A percentile compares a stretch with the other conserved stretches of the same genome.
These are phyloP conservation scores for Sugiyamaella marilandica DNA, from an alignment of 805 yeast genomes.

Conservation along the genomic window DNA sequence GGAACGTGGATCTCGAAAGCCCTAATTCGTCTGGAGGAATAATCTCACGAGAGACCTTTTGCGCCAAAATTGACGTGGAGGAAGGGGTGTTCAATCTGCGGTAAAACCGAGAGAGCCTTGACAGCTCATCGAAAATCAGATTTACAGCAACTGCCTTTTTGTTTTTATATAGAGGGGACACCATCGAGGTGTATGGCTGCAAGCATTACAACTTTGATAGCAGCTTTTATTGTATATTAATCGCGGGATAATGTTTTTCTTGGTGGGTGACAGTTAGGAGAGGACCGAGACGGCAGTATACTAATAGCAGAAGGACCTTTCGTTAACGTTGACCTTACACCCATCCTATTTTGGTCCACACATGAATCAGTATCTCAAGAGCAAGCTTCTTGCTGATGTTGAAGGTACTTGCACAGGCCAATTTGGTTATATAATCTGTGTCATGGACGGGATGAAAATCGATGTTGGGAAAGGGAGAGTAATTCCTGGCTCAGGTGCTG, in stretches of 20 bases:
- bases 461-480: slow-evolving; percentile 94
- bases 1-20: neutral
- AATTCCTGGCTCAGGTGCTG: slow-evolving; percentile 87
- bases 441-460: slow-evolving; percentile 86
- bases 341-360: slow-evolving; percentile 98
- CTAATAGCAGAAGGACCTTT: slow-evolving; percentile 62
- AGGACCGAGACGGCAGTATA: neutral
- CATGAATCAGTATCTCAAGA: slow-evolving; percentile 88
- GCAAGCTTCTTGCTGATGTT: slow-evolving; percentile 87
- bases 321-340: slow-evolving; percentile 86
- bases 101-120: neutral
- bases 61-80: neutral
- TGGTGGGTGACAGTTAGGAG: neutral
- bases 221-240: neutral
- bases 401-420: slow-evolving; percentile 99
- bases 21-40: too few relatives aligned
- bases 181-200: too few relatives aligned
- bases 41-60: neutral
- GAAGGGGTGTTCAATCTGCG: neutral
- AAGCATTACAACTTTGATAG: neutral
- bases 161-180: too few relatives aligned
- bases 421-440: slow-evolving; percentile 95
- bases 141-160: too few relatives aligned
- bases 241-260: slow-evolving; percentile 1
- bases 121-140: too few relatives aligned